Base-by-base conservation (phyloP, 495 filamentous ascomycete genomes). In the Lentithecium fluviatile region DNA sequence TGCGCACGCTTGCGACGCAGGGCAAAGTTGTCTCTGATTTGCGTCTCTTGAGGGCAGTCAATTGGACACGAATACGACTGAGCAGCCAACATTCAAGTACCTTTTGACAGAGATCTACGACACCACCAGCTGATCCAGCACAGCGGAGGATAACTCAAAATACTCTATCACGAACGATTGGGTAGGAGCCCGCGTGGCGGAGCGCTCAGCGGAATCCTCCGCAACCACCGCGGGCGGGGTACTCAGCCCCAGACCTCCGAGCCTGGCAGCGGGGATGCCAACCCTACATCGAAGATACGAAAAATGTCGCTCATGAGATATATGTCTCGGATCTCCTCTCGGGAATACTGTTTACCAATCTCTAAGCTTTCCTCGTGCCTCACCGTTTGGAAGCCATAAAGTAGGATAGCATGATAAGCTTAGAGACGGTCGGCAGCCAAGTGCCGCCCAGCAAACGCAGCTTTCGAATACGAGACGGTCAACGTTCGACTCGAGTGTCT, bases 401-500 rank as follows among this genome's bases (percentile, higher is more conserved):
- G n/a, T n/a, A n/a, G n/a, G n/a, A n/a, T n/a, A 23, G 42, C 5
- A 17, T 45, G 55, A 52, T 52, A 43, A 52, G 56, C 56, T 43
- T 40, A 34, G 19, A 34, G 7, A 19, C 32, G 29, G 13, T 25
- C 48, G 17, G 34, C 26, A 38, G 21, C 1, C 40, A 25, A 25
- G 21, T 4, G 46, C 24, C 21, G 19, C 8, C 13, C 2, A 49
- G 15, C 26, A 25, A 25, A 19, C 20, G 38, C 43, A 42, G 29
- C 29, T 32, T 10, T 36, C 52, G 46, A 62, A 58, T 54, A 48
- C 49, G 34, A 50, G 59, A 59, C 3, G 47, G 49, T 8, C 49
- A 63, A 63, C 58, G 59, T 63, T 49, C 48, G 19, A 23, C 25
- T 32, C 6, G 42, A 24, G 55, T 38, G 12, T 17, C 52, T 63